Percentiles rank a stretch among this genome's conserved stretches.
These are phyloP conservation scores for Boletellus sp. DNA, from an alignment of 1,284 basidiomycete species.

Conservation along the genomic window DNA sequence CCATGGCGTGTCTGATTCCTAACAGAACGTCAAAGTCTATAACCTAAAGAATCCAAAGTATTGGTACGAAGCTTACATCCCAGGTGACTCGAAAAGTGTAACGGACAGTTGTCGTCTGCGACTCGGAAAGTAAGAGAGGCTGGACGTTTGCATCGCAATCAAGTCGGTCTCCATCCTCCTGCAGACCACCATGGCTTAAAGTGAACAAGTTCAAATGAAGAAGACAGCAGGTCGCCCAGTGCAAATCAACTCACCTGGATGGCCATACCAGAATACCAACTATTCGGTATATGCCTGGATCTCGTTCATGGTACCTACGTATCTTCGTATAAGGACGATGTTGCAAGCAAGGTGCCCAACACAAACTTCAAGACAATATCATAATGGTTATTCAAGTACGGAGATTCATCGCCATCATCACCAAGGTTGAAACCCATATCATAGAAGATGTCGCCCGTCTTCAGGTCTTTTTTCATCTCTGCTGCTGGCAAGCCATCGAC, in stretches of 20 bases:
- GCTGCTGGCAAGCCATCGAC: slow-evolving; percentile 93
- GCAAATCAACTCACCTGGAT: slow-evolving; percentile 50
- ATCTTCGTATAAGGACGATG: slow-evolving; percentile 13
- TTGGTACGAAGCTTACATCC: slow-evolving; percentile 53
- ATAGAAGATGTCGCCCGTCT: slow-evolving; percentile 81
- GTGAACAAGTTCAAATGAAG: slow-evolving; percentile 2
- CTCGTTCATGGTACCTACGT: slow-evolving; percentile 77
- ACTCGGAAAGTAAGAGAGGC: slow-evolving; percentile 64
- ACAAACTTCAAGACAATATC: slow-evolving; percentile 74
- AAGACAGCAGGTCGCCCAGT: not conserved
- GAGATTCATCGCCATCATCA: slow-evolving; percentile 56
- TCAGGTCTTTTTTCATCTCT: slow-evolving; percentile 81
- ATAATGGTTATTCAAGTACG: slow-evolving; percentile 90
- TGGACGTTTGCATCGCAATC: slow-evolving; percentile 35
- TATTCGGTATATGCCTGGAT: slow-evolving; percentile 68
- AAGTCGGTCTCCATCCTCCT: slow-evolving; percentile 41
- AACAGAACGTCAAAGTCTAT: slow-evolving; percentile 10
- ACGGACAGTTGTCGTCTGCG: slow-evolving; percentile 62
- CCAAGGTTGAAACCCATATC: slow-evolving; percentile 86
- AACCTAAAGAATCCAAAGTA: not conserved
- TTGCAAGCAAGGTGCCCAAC: not conserved
- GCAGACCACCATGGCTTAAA: slow-evolving; percentile 56
- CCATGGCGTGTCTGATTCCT: slow-evolving; percentile 87
- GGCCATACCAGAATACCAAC: slow-evolving; percentile 94
- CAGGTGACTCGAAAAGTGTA: slow-evolving; percentile 92